phyloP scores from a whole-genome alignment of 495 filamentous ascomycete genomes.

The Trichoderma gamsii region DNA sequence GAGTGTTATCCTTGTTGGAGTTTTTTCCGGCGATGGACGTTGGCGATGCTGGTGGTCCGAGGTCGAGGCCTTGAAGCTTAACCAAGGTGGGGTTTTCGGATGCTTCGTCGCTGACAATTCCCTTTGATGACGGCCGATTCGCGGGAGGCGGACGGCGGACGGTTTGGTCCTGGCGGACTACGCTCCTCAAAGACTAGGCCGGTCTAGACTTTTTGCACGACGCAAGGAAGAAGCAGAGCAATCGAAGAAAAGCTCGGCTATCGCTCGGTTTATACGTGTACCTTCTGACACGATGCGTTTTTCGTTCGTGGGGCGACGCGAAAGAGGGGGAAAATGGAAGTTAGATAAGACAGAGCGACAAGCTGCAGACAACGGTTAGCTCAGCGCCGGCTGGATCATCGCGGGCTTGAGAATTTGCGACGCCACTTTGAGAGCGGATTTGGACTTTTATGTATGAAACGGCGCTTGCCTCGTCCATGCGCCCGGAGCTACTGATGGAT shows the following conservation, averaged over 20 bases:
- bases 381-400: background rate
- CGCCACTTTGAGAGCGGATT: background rate
- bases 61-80: conserved; percentile 5
- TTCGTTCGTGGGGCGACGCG: background rate
- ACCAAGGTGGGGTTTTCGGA: conserved; percentile 5
- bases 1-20: background rate
- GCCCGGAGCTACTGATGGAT: background rate
- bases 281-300: background rate
- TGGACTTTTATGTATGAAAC: background rate
- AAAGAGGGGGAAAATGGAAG: background rate
- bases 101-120: conserved; percentile 11
- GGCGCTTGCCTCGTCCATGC: conserved; percentile 5
- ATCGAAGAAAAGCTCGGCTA: background rate
- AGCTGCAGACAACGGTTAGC: background rate
- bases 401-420: background rate
- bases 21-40: background rate
- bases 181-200: conserved; percentile 5
- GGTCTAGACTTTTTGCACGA: background rate
- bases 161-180: conserved; percentile 9
- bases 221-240: background rate
- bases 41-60: background rate
- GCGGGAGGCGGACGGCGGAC: conserved; percentile 12
- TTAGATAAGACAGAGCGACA: background rate
- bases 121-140: background rate
- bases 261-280: conserved; percentile 9